Evolutionary conservation across 2,329 filamentous ascomycete genomes (phyloP).

Genomic region (Penicillium glabrum): DNA sequence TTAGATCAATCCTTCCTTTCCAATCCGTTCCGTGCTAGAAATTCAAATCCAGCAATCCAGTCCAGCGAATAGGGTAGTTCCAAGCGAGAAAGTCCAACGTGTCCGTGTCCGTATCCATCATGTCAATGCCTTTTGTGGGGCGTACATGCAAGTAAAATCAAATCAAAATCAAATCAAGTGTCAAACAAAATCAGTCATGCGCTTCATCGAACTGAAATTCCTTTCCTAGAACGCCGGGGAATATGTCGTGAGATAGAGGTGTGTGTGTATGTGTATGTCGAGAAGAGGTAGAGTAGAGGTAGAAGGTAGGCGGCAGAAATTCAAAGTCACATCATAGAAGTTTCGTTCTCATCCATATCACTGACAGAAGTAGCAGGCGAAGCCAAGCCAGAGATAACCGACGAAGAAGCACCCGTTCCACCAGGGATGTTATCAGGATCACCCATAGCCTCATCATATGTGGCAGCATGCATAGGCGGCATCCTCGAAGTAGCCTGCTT

Average conservation of each 20-base stretch:
- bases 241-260: constrained; percentile 5
- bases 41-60: neutral
- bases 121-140: neutral
- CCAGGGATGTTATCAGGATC: constrained; percentile 21
- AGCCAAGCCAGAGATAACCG: constrained; percentile 38
- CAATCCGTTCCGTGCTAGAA: neutral
- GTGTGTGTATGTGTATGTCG: neutral
- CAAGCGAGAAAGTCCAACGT: neutral
- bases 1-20: neutral
- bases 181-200: neutral
- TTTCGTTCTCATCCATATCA: constrained; percentile 32
- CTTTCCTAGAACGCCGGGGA: constrained; percentile 11
- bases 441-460: constrained; percentile 29
- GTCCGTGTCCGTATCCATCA: neutral
- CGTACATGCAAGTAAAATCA: neutral
- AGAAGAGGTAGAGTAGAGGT: neutral
- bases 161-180: neutral
- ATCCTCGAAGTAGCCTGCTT: constrained; percentile 25
- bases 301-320: neutral
- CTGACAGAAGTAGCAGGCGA: constrained; percentile 39
- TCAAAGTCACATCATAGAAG: constrained; percentile 10
- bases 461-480: constrained; percentile 9
- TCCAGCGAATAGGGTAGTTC: neutral
- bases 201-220: constrained; percentile 6
- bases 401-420: constrained; percentile 27